Conservation (phyloP, 2,329 filamentous ascomycete genomes). For the Aspergillus sergii region DNA sequence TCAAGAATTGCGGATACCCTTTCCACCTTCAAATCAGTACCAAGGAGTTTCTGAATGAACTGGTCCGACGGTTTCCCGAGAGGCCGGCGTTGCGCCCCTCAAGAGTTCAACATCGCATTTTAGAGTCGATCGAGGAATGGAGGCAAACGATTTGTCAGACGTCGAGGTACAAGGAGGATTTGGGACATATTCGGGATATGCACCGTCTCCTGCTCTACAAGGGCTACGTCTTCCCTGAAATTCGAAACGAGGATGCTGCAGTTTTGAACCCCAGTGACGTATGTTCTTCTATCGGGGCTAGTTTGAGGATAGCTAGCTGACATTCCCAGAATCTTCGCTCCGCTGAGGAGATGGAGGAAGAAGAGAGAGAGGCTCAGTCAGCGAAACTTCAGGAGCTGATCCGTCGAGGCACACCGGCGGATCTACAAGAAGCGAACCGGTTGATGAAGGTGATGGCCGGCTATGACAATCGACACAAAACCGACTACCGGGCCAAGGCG, state of each 20-base stretch:
- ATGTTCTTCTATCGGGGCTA: constrained; percentile 44
- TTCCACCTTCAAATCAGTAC: constrained; percentile 98
- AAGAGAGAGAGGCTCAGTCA: constrained; percentile 90
- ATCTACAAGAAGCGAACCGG: constrained; percentile 93
- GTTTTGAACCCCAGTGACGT: constrained; percentile 97
- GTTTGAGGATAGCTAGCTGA: constrained; percentile 27
- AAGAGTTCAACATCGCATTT: constrained; percentile 85
- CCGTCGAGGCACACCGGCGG: constrained; percentile 84
- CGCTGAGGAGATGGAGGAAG: constrained; percentile 97
- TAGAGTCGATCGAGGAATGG: constrained; percentile 98
- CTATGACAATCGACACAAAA: constrained; percentile 92
- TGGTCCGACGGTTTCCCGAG: constrained; percentile 94
- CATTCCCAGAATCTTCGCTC: constrained; percentile 79
- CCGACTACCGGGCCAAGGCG: constrained; percentile 95
- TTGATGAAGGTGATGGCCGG: constrained; percentile 99
- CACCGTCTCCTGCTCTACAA: constrained; percentile 94
- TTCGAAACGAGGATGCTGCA: constrained; percentile 89
- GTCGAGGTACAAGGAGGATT: constrained; percentile 93
- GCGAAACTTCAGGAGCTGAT: constrained; percentile 98
- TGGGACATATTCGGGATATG: constrained; percentile 97
- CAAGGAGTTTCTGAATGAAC: constrained; percentile 98
- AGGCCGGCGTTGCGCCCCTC: constrained; percentile 83
- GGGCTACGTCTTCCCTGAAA: constrained; percentile 92
- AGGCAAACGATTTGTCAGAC: constrained; percentile 97
- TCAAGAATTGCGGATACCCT: constrained; percentile 99